A percentile compares a stretch with the other conserved stretches of the same genome.
These are phyloP conservation scores for Rhodomyrtus tomentosa DNA, from an alignment of 345 rosid genomes.

Conservation along the genomic window DNA sequence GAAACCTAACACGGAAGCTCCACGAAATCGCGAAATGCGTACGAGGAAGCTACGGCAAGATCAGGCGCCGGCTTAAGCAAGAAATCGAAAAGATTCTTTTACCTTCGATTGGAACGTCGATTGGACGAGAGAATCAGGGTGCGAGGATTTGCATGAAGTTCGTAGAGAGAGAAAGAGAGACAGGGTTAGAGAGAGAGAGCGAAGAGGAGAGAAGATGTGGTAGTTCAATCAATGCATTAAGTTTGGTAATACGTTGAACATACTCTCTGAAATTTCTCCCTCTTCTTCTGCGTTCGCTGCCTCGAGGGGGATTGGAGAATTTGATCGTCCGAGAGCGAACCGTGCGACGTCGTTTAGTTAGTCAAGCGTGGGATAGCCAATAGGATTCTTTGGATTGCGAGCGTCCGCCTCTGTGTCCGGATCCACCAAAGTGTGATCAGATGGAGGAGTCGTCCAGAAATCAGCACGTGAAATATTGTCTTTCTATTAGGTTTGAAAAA, in stretches of 20 bases:
- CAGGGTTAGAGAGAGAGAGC: background rate
- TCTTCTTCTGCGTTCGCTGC: background rate
- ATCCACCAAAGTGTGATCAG: background rate
- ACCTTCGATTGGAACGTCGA: background rate
- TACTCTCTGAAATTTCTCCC: background rate
- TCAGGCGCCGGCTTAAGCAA: background rate
- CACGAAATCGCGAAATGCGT: background rate
- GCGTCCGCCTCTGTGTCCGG: background rate
- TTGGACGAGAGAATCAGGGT: background rate
- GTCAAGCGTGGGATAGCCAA: background rate
- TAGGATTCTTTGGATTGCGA: background rate
- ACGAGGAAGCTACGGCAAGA: background rate
- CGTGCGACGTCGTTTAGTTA: background rate
- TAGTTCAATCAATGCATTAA: background rate
- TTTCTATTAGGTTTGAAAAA: background rate
- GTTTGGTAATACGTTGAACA: background rate
- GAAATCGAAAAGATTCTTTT: background rate
- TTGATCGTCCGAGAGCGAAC: background rate
- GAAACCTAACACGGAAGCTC: background rate
- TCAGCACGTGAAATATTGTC: background rate
- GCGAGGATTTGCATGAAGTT: background rate
- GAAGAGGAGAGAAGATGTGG: background rate
- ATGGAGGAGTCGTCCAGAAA: background rate
- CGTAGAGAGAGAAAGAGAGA: background rate
- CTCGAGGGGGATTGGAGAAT: background rate